phyloP scores from a whole-genome alignment of 2,329 filamentous ascomycete genomes.

The Lachnum nothofagi region DNA sequence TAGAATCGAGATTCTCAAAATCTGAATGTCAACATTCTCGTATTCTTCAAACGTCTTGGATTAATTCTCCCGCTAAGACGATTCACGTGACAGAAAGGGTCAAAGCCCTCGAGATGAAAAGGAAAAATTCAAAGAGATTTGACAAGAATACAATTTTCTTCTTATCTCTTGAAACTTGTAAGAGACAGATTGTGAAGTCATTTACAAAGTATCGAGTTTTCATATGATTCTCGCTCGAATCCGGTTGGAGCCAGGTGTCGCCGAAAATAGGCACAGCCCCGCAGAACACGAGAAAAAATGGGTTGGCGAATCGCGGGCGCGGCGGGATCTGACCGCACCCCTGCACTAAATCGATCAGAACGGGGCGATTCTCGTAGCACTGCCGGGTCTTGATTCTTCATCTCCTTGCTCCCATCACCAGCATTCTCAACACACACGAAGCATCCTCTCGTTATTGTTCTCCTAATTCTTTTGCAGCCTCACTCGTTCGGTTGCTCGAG shows the following conservation, averaged over 20 bases:
- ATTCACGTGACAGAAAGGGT: no score
- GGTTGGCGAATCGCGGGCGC: no score
- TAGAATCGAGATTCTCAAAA: no score
- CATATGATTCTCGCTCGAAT: background rate
- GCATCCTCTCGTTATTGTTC: conserved; percentile 10
- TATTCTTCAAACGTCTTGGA: background rate
- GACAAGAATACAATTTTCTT: no score
- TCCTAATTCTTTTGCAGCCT: conserved; percentile 12
- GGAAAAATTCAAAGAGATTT: no score
- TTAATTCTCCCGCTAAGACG: no score
- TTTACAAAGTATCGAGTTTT: no score
- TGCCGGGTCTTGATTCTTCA: background rate
- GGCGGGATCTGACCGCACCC: background rate
- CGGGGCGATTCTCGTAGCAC: background rate
- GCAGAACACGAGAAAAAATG: background rate
- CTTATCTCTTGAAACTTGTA: no score
- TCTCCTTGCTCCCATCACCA: background rate
- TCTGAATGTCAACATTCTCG: background rate
- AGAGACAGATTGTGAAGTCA: no score
- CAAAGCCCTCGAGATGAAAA: no score
- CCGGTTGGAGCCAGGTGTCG: no score
- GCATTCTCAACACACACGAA: background rate
- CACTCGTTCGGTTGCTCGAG: conserved; percentile 26
- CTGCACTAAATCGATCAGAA: background rate
- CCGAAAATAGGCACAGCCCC: background rate